Base-by-base conservation (phyloP, 352 stramenopile genomes). In the Peronospora farinosa region DNA sequence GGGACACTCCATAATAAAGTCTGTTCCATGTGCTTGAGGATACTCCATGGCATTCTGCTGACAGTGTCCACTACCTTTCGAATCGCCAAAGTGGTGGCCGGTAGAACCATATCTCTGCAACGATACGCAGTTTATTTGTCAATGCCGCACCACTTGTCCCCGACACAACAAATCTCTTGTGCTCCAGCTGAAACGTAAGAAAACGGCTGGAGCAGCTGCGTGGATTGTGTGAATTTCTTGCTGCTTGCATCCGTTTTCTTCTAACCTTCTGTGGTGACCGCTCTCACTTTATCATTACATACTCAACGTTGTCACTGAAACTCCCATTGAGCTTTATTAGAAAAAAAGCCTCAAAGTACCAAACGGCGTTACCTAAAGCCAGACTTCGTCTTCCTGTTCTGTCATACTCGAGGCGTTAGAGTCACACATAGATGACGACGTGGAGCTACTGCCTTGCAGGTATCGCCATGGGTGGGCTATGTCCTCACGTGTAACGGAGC, bases 391-490 rank as follows among this genome's bases (percentile, higher is more conserved):
- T 19, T 60, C 31, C 13, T 42, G 54, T 40, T 65, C 54, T 13
- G 58, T 72, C 15, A 72, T 74, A 53, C 53, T 86, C 32, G 75
- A 86, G 11, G 63, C 56, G 23, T 65, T 72, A 52, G 78, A 89
- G 69, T 86, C 78, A 15, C 75, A 72, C 13, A 72, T 57, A 43
- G 60, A 67, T 16, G 69, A 84, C 17, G 63, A 72, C 40, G 63
- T 53, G 42, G 72, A 68, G 53, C 77, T 64, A 36, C 50, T 65
- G 47, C 63, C 49, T 38, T 73, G 54, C n/a, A 74, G 51, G 40
- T 79, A 72, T 2, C 62, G 67, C 76, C 76, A 87, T 47, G 71
- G 63, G 27, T 72, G 54, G 23, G 84, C 70, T 37, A 81, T 71
- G 40, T 84, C 78, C 21, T 71, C 63, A 25, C 66, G 54, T 31